These are phyloP conservation scores for Fusarium robinianum DNA, from an alignment of 2,329 filamentous ascomycete species.

Conservation along the genomic window DNA sequence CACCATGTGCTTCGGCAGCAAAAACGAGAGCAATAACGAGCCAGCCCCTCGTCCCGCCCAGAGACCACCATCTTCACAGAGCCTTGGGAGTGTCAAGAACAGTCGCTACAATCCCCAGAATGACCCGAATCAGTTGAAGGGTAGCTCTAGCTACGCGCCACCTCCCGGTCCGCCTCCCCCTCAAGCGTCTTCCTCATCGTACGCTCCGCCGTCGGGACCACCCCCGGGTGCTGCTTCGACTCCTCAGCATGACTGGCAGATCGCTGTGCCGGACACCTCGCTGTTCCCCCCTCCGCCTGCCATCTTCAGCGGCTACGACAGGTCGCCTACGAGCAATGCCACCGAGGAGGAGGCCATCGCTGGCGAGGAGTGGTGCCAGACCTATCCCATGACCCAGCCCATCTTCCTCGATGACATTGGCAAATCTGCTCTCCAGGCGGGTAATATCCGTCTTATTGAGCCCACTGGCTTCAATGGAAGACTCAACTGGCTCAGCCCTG, in stretches of 20 bases:
- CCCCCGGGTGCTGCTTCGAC: conserved; percentile 37
- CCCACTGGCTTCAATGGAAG: conserved; percentile 54
- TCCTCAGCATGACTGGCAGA: conserved; percentile 69
- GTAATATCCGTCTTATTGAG: conserved; percentile 59
- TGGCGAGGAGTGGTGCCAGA: conserved; percentile 67
- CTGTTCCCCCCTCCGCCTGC: conserved; percentile 74
- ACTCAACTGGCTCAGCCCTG: conserved; percentile 51
- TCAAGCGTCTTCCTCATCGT: conserved; percentile 25
- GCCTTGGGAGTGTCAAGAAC: conserved; percentile 37
- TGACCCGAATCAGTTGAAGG: conserved; percentile 23
- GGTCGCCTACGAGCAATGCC: conserved; percentile 72
- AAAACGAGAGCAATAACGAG: conserved; percentile 46
- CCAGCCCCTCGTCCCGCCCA: conserved; percentile 47
- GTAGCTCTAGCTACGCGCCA: conserved; percentile 29
- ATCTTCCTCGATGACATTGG: conserved; percentile 53
- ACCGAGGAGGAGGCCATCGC: conserved; percentile 64
- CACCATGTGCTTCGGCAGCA: conserved; percentile 56
- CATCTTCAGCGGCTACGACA: conserved; percentile 65
- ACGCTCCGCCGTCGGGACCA: conserved; percentile 42
- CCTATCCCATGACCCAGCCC: conserved; percentile 62
- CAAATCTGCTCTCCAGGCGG: conserved; percentile 52
- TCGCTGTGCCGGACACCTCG: conserved; percentile 71
- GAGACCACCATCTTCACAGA: conserved; percentile 34
- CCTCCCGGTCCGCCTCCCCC: conserved; percentile 41
- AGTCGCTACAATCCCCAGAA: conserved; percentile 35